Conservation (phyloP, 1,284 basidiomycete genomes). For the Pseudomicrostroma phylloplanum region DNA sequence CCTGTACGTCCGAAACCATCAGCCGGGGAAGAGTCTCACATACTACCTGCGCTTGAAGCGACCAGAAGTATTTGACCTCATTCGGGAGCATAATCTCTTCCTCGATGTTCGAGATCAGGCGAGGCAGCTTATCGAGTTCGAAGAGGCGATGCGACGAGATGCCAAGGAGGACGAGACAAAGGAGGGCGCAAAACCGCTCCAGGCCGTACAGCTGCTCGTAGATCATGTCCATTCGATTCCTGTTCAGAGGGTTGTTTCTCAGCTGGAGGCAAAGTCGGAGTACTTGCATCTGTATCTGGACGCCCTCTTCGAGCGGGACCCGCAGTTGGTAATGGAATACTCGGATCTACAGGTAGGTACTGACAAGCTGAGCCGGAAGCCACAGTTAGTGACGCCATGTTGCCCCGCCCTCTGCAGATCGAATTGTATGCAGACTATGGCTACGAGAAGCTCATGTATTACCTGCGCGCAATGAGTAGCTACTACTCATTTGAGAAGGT, state of each 20-base stretch:
- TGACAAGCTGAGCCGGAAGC: slow-evolving; percentile 50
- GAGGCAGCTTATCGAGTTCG: slow-evolving; percentile 83
- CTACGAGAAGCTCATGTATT: slow-evolving; percentile 63
- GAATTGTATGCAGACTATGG: slow-evolving; percentile 87
- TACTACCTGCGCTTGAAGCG: slow-evolving; percentile 79
- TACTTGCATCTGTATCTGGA: slow-evolving; percentile 92
- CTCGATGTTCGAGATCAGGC: slow-evolving; percentile 91
- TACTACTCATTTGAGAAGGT: slow-evolving; percentile 85
- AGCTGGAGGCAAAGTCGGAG: slow-evolving; percentile 68
- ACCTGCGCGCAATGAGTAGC: slow-evolving; percentile 65
- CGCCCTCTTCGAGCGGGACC: slow-evolving; percentile 78
- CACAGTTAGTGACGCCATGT: neutral
- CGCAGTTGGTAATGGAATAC: slow-evolving; percentile 71
- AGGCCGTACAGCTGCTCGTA: slow-evolving; percentile 81
- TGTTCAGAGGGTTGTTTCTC: slow-evolving; percentile 77
- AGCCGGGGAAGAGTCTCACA: slow-evolving; percentile 86
- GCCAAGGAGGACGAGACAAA: slow-evolving; percentile 8
- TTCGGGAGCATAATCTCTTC: slow-evolving; percentile 87
- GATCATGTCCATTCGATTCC: slow-evolving; percentile 94
- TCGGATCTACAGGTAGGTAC: slow-evolving; percentile 64
- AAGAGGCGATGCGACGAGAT: slow-evolving; percentile 69
- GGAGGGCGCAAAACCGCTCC: slow-evolving; percentile 49
- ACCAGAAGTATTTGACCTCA: slow-evolving; percentile 87
- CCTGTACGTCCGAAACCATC: slow-evolving; percentile 78
- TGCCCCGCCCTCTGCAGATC: slow-evolving; percentile 54